These are phyloP conservation scores for Monosporascus sp. DNA, from an alignment of 2,329 filamentous ascomycete species.

Conservation along the genomic window DNA sequence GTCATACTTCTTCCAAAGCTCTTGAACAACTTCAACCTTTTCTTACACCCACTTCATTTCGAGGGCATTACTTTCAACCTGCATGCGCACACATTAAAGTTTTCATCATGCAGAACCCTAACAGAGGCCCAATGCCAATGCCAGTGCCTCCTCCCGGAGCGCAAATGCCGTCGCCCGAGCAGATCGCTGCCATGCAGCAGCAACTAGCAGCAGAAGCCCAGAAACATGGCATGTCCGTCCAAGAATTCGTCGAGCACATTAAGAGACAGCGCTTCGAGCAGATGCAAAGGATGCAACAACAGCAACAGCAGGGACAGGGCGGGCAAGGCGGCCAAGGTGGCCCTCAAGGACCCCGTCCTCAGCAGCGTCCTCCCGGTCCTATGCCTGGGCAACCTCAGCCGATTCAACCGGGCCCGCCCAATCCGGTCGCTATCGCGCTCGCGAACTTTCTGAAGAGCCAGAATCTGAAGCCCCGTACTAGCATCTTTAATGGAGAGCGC, in stretches of 20 bases:
- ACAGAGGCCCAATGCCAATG: conserved; percentile 20
- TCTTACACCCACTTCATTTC: not conserved
- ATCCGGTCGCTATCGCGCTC: conserved; percentile 81
- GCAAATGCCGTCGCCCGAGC: conserved; percentile 67
- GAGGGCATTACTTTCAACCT: too few species aligned
- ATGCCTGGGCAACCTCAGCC: conserved; percentile 54
- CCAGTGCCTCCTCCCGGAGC: conserved; percentile 21
- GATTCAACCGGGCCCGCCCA: conserved; percentile 73
- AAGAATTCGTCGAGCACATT: conserved; percentile 71
- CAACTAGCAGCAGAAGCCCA: conserved; percentile 78
- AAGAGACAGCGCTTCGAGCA: conserved; percentile 51
- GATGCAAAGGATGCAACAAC: conserved; percentile 34
- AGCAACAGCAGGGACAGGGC: conserved; percentile 40
- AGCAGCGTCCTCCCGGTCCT: conserved; percentile 27
- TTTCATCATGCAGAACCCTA: conserved; percentile 19
- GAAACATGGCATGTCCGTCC: conserved; percentile 78
- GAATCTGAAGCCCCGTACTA: conserved; percentile 82
- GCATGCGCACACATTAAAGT: not conserved
- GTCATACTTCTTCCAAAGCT: not conserved
- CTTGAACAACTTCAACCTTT: not conserved
- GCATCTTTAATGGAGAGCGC: conserved; percentile 89
- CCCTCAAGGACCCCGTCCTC: conserved; percentile 14
- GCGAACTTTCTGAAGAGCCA: conserved; percentile 82
- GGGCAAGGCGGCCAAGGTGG: conserved; percentile 24
- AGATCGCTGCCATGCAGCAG: conserved; percentile 78